A percentile compares a stretch with the other conserved stretches of the same genome.
Evolutionary conservation across 148 eudicot genomes (phyloP).

Genomic region (Rhododendron vialii): DNA sequence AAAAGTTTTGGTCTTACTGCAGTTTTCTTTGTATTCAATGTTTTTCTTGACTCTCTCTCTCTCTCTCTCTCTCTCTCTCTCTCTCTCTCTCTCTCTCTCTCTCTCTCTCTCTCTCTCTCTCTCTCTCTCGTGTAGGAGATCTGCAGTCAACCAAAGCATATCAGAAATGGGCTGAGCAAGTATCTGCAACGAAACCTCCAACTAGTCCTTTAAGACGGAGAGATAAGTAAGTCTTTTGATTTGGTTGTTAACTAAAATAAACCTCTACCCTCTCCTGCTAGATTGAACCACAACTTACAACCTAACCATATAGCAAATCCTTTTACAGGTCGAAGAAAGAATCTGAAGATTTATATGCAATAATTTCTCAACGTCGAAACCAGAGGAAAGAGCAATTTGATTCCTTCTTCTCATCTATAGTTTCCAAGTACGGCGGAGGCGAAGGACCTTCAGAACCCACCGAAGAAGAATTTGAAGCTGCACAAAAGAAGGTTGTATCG

Average conservation of each 20-base stretch:
- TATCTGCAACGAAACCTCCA: conserved; percentile 75
- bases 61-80: neutral
- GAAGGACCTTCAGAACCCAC: conserved; percentile 54
- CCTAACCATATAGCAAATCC: neutral
- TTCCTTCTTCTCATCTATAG: conserved; percentile 75
- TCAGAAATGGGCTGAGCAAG: conserved; percentile 82
- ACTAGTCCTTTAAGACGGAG: conserved; percentile 70
- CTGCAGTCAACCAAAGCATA: conserved; percentile 75
- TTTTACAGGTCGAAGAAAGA: conserved; percentile 52
- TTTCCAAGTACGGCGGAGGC: conserved; percentile 63
- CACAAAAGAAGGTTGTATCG: conserved; percentile 48
- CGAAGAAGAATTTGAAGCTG: conserved; percentile 91
- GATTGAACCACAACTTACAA: neutral
- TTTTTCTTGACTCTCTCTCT: neutral
- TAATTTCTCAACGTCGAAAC: conserved; percentile 67
- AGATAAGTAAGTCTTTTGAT: conserved; percentile 45
- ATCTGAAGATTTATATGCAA: conserved; percentile 62
- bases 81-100: neutral
- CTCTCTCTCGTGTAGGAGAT: conserved; percentile 41
- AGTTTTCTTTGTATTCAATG: neutral
- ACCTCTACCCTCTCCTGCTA: neutral
- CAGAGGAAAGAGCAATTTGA: conserved; percentile 72
- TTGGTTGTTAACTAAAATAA: neutral
- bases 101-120: neutral
- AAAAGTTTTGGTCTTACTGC: neutral